Evolutionary conservation across 2,329 filamentous ascomycete species (phyloP).

Genomic region (Phaeoacremonium minimum): DNA sequence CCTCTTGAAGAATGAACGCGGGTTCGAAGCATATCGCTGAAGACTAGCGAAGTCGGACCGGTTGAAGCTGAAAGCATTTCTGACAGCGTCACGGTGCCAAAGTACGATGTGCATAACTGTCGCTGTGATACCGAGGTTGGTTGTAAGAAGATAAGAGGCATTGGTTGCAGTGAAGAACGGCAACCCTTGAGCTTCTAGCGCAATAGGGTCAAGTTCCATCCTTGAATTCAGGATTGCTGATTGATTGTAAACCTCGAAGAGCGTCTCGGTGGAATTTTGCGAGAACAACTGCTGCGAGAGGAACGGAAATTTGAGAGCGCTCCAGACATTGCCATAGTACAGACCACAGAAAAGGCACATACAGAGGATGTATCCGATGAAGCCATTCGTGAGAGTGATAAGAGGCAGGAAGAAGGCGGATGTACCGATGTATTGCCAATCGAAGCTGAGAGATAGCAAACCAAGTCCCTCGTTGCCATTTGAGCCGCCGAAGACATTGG

Average conservation of each 20-base stretch:
- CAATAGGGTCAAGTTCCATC: constrained; percentile 28
- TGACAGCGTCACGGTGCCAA: constrained; percentile 32
- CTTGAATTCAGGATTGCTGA: constrained; percentile 31
- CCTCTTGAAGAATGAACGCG: constrained; percentile 11
- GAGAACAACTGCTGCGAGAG: constrained; percentile 32
- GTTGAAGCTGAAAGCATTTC: constrained; percentile 20
- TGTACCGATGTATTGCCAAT: constrained; percentile 37
- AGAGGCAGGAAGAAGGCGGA: constrained; percentile 29
- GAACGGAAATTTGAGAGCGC: constrained; percentile 21
- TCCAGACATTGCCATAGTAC: constrained; percentile 35
- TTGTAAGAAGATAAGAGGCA: constrained; percentile 31
- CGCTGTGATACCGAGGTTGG: constrained; percentile 41
- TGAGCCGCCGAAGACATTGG: constrained; percentile 46
- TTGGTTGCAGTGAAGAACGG: constrained; percentile 37
- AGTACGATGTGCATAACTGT: constrained; percentile 37
- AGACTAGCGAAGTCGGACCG: not conserved
- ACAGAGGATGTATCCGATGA: constrained; percentile 28
- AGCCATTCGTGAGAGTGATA: constrained; percentile 27
- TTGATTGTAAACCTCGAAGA: constrained; percentile 34
- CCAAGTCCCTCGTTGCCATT: constrained; percentile 28
- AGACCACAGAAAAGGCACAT: constrained; percentile 28
- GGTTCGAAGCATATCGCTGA: not conserved
- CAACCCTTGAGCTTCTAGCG: constrained; percentile 27
- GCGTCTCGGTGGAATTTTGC: constrained; percentile 25
- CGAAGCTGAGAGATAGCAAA: constrained; percentile 30